These are phyloP conservation scores for Coemansia sp. DNA, from an alignment of 192 early-diverging fungal genomes.

Conservation along the genomic window DNA sequence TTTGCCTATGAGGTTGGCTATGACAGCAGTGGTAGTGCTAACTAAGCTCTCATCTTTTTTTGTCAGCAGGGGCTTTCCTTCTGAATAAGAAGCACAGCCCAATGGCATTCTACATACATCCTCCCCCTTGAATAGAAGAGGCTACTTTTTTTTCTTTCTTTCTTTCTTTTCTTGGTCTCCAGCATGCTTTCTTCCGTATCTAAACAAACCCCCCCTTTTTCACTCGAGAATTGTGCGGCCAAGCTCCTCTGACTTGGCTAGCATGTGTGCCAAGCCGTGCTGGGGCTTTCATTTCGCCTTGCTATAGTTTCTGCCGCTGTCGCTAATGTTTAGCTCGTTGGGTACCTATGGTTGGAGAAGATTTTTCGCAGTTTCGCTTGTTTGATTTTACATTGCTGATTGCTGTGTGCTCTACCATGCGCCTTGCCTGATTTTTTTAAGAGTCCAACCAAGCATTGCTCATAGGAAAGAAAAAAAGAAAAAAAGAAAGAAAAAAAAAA, in stretches of 20 bases:
- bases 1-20: conserved; percentile 82
- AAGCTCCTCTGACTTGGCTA: conserved; percentile 6
- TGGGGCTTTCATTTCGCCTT: no score
- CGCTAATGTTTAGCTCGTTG: no score
- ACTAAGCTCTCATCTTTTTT: not conserved
- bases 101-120: no score
- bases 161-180: not conserved
- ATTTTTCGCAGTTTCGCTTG: conserved; percentile 19
- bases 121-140: no score
- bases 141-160: not conserved
- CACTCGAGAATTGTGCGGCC: not conserved
- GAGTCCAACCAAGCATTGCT: no score
- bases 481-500: not conserved
- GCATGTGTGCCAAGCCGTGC: not conserved
- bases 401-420: not conserved
- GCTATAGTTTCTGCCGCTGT: no score
- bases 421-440: not conserved
- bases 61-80: not conserved
- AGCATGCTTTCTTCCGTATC: not conserved
- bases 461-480: no score
- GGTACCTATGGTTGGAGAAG: no score
- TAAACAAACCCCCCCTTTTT: not conserved
- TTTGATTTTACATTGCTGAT: conserved; percentile 16
- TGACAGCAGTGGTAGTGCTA: not conserved
- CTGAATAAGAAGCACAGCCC: no score